Evolutionary conservation across 768 basidiomycete species (phyloP), one percentile per base, ranked within the genome.

Genomic region (Lactarius evosmus): DNA sequence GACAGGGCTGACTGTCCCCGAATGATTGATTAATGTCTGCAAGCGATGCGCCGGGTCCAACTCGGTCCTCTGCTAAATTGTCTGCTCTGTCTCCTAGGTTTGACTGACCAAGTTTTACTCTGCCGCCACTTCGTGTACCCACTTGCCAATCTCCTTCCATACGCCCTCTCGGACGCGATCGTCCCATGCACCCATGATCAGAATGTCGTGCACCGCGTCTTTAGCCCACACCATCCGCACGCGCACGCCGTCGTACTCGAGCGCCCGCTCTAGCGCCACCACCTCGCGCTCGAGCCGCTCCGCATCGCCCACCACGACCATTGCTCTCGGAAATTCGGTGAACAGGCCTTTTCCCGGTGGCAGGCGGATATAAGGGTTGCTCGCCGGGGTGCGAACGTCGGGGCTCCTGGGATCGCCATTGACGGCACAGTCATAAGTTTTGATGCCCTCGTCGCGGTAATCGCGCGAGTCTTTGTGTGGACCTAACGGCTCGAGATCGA

Each of bases 221-320:
- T 57, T 62, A 8, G 67, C 67, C 67, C 67, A 68, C 12, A 62
- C 67, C 65, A 68, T 67, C 40, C 67, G 65, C 58, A 66, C 67
- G 29, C 65, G 65, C 25, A 63, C 67, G n/a, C 65, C 67, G n/a
- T 68, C 67, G 30, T 67, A 44, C 56, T 66, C 65, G 1, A 68
- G 46, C 22, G 61, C 67, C 14, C 61, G 56, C 50, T 66, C 66
- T 11, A 68, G 61, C 41, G 67, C 67, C 57, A 72, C 71, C 25
- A 82, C 79, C 70, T 84, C 82, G 33, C 76, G 72, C 67, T 80
- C 80, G 30, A 83, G 72, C 62, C 82, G 73, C 73, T 84, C 83
- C 41, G 80, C 81, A 64, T 82, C 80, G 4, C 83, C 83, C 34
- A 79, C 75, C 25, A 82, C 76, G 56, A 83, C 73, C 50, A 81